Evolutionary conservation across 176 grass and related monocot genomes (phyloP), one percentile per base, ranked within the genome.

Genomic region (Phragmites australis): DNA sequence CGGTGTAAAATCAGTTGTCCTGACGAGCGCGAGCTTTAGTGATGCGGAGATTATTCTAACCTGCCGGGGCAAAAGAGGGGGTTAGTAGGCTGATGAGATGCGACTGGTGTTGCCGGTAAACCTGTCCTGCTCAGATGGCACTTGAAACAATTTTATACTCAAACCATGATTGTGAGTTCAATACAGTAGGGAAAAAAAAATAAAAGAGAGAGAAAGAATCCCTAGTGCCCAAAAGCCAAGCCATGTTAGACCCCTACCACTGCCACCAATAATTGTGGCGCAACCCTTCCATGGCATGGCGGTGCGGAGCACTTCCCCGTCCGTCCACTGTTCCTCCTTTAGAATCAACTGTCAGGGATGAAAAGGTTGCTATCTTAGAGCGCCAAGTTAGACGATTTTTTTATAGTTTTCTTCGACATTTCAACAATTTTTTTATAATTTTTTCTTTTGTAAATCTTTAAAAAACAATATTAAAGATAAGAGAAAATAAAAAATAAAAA

Each of bases 241-340:
- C 6, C 32, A 39, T 37, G 25, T 41, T 31, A 60, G 42, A 26
- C 72, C 54, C 9, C 46, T 74, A 10, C 21, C n/a, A n/a, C n/a
- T n/a, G 34, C 74, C 76, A n/a, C 62, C 88, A 90, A 90, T 90
- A 90, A 90, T 90, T 90, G 88, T 26, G 14, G 68, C 62, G 41
- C 84, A 40, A 23, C 27, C n/a, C 34, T 37, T 37, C 34, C 34
- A 37, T 37, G 34, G 34, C 34, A 14, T 75, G 80, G n/a, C 55
- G 76, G 85, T 64, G 80, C 39, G 72, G 34, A 37, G 3, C 34
- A 5, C 34, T 37, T 37, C 34, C 34, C 44, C 60, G 60, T 85
- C 44, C 60, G 60, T 85, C 69, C 62, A 78, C 52, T 78, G 65
- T 55, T 78, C 40, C 51, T 84, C 69, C 65, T 55, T 82, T 58